Percentiles rank a stretch among this genome's conserved stretches.
phyloP scores from a whole-genome alignment of 2,329 filamentous ascomycete genomes.

The Apiospora koreana region DNA sequence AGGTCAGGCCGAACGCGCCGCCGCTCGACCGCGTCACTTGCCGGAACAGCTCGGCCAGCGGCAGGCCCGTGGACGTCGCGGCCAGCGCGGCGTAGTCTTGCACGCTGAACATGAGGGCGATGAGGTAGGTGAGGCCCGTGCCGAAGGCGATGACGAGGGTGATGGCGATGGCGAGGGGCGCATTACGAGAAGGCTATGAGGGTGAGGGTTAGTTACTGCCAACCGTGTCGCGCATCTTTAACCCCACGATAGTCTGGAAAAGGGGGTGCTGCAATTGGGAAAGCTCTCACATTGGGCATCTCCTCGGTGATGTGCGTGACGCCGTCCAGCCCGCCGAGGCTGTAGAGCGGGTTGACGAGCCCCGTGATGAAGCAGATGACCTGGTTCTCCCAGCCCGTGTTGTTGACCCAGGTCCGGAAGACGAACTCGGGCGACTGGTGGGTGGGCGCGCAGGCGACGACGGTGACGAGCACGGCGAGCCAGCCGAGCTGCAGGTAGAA shows the following conservation, averaged over 20 bases:
- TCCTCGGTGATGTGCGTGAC: conserved; percentile 46
- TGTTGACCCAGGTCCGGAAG: conserved; percentile 53
- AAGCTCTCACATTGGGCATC: neutral
- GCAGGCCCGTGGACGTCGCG: conserved; percentile 38
- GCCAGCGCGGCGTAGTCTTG: conserved; percentile 47
- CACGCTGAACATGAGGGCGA: conserved; percentile 53
- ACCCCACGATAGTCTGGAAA: too few relatives aligned
- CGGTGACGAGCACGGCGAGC: conserved; percentile 47
- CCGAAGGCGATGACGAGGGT: conserved; percentile 51
- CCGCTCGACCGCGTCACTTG: conserved; percentile 42
- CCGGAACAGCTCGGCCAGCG: conserved; percentile 46
- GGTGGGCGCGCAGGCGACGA: conserved; percentile 45
- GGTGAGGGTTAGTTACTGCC: neutral
- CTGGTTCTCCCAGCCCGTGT: conserved; percentile 53
- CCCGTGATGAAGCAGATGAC: conserved; percentile 52
- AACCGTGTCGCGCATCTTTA: too few relatives aligned
- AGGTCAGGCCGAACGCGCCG: conserved; percentile 42
- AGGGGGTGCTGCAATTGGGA: neutral
- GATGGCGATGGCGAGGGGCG: conserved; percentile 40
- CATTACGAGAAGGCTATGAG: conserved; percentile 29
- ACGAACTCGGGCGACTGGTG: conserved; percentile 50
- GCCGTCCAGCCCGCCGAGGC: conserved; percentile 48
- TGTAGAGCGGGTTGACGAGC: conserved; percentile 49
- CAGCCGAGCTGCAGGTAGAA: conserved; percentile 48
- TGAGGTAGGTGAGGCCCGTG: conserved; percentile 50